Evolutionary conservation across 2,329 filamentous ascomycete genomes (phyloP).

Genomic region (Ploettnerulaceae sp.): DNA sequence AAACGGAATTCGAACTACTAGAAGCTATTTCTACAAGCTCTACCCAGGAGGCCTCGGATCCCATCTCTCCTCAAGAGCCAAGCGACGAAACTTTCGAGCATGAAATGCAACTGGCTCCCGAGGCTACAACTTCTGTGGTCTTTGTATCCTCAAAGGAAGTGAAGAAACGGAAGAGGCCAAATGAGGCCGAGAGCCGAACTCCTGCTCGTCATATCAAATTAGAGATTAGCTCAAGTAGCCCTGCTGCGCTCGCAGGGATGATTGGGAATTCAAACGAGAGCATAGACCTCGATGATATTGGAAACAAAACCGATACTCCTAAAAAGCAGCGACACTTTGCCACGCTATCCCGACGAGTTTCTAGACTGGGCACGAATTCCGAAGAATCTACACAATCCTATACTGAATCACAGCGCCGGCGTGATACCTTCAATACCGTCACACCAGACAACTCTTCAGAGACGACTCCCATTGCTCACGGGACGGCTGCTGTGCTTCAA

Average conservation of each 20-base stretch:
- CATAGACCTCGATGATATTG: constrained; percentile 36
- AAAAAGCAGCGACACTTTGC: constrained; percentile 28
- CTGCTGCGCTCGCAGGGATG: constrained; percentile 22
- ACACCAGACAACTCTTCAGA: background rate
- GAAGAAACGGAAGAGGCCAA: constrained; percentile 26
- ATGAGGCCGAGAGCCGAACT: constrained; percentile 9
- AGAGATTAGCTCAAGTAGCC: constrained; percentile 32
- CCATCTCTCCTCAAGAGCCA: background rate
- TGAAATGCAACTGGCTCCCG: background rate
- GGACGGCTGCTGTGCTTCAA: constrained; percentile 22
- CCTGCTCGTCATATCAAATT: constrained; percentile 24
- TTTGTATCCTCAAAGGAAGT: constrained; percentile 26
- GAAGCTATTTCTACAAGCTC: constrained; percentile 26
- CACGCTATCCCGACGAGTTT: constrained; percentile 6
- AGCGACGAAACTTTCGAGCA: background rate
- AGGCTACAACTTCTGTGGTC: constrained; percentile 21
- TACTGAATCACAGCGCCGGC: constrained; percentile 3
- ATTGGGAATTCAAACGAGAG: constrained; percentile 30
- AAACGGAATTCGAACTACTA: constrained; percentile 15
- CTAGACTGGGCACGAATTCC: background rate
- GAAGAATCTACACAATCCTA: background rate
- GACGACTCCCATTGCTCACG: constrained; percentile 8
- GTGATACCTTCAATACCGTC: background rate
- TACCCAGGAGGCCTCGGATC: constrained; percentile 25
- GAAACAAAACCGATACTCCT: constrained; percentile 33